Evolutionary conservation across 129 eudicot species (phyloP).

Genomic region (Gnaphalium uliginosum): DNA sequence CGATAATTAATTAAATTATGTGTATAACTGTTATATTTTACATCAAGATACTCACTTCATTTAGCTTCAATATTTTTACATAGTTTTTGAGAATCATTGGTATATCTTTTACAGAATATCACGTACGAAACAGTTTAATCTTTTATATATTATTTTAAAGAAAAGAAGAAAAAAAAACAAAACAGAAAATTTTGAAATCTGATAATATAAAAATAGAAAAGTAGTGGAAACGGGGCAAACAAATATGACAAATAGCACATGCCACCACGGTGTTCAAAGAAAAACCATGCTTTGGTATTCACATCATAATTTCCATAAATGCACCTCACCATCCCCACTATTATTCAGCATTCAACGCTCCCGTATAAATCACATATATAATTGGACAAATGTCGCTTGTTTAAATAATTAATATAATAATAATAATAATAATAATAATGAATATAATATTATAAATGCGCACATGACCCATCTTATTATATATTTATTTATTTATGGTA

Average conservation of each 20-base stretch:
- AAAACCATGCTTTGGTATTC: constrained; percentile 26
- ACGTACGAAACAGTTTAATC: too few species aligned
- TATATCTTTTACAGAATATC: too few species aligned
- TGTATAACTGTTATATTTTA: too few species aligned
- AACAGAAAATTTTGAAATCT: not conserved
- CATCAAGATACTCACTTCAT: too few species aligned
- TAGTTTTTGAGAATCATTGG: not conserved
- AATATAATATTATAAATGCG: too few species aligned
- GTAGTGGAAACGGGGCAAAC: constrained; percentile 1
- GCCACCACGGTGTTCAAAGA: constrained; percentile 25
- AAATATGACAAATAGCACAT: constrained; percentile 23
- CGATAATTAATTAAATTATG: too few species aligned
- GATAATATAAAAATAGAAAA: not conserved
- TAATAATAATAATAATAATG: too few species aligned
- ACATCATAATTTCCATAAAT: constrained; percentile 13
- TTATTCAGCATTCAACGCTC: not conserved
- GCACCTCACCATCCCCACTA: constrained; percentile 26
- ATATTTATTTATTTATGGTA: too few species aligned
- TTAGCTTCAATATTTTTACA: too few species aligned
- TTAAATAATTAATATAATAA: not conserved
- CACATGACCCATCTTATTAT: too few species aligned
- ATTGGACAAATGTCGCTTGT: not conserved
- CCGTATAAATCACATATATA: not conserved
- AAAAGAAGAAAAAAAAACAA: not conserved
- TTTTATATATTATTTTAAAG: not conserved